Evolutionary conservation across 2,329 filamentous ascomycete genomes (phyloP).

Genomic region (Pseudofabraea citricarpa): DNA sequence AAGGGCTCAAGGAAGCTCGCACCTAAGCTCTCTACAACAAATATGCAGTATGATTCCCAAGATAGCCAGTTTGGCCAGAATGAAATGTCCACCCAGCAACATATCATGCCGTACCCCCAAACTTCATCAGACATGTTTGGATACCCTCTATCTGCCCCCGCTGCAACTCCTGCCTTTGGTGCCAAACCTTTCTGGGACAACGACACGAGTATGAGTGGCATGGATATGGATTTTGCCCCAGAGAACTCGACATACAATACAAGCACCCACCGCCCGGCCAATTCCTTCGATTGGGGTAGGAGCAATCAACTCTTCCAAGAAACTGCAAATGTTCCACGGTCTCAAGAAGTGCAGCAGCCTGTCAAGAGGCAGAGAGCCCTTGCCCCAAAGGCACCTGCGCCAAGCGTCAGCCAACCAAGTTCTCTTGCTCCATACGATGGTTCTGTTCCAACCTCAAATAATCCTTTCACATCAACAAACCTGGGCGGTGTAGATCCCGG

Average conservation of each 20-base stretch:
- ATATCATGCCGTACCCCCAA: slow-evolving; percentile 42
- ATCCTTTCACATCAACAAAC: slow-evolving; percentile 45
- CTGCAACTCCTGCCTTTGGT: slow-evolving; percentile 40
- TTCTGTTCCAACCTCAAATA: slow-evolving; percentile 34
- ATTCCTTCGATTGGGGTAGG: slow-evolving; percentile 53
- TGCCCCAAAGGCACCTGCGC: slow-evolving; percentile 43
- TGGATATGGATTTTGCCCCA: slow-evolving; percentile 55
- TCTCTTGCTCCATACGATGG: slow-evolving; percentile 36
- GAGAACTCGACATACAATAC: slow-evolving; percentile 27
- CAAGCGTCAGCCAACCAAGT: slow-evolving; percentile 25
- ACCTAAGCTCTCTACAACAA: slow-evolving; percentile 27
- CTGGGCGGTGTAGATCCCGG: slow-evolving; percentile 51
- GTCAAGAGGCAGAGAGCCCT: slow-evolving; percentile 31
- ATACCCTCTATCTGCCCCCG: slow-evolving; percentile 56
- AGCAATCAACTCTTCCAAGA: slow-evolving; percentile 52
- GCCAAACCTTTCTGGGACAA: slow-evolving; percentile 52
- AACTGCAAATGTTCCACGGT: slow-evolving; percentile 20
- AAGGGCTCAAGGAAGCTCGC: slow-evolving; percentile 52
- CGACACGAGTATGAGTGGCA: slow-evolving; percentile 43
- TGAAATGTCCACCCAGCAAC: slow-evolving; percentile 29
- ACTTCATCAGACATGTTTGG: slow-evolving; percentile 52
- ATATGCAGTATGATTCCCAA: slow-evolving; percentile 26
- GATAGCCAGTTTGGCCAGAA: slow-evolving; percentile 21
- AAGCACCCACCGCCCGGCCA: slow-evolving; percentile 39
- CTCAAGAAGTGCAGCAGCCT: slow-evolving; percentile 25